Percentiles rank a stretch among this genome's conserved stretches.
Evolutionary conservation across 2,329 filamentous ascomycete species (phyloP).

Genomic region (Helotiales sp.): DNA sequence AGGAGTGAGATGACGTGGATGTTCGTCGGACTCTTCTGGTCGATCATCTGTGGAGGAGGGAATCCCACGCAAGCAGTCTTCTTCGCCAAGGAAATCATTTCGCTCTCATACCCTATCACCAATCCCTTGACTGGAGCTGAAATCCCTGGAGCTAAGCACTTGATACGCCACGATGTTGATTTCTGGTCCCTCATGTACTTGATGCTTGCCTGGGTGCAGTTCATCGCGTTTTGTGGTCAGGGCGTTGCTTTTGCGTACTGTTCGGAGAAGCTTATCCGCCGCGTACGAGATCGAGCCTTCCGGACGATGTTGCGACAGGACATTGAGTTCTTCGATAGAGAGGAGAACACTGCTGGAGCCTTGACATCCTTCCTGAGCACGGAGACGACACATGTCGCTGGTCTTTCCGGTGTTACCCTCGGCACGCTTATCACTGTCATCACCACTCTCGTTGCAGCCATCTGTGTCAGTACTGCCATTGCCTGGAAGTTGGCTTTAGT

Average conservation of each 20-base stretch:
- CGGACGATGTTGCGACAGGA: slow-evolving; percentile 88
- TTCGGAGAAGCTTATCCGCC: slow-evolving; percentile 82
- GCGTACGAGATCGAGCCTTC: slow-evolving; percentile 81
- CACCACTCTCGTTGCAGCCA: slow-evolving; percentile 77
- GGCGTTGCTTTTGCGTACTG: slow-evolving; percentile 78
- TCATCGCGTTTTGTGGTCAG: slow-evolving; percentile 67
- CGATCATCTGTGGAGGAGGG: slow-evolving; percentile 75
- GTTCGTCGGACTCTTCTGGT: slow-evolving; percentile 71
- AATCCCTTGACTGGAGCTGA: slow-evolving; percentile 45
- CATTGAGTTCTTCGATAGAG: slow-evolving; percentile 85
- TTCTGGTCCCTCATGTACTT: slow-evolving; percentile 91
- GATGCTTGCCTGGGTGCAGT: slow-evolving; percentile 74
- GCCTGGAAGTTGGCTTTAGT: slow-evolving; percentile 89
- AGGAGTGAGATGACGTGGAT: slow-evolving; percentile 69
- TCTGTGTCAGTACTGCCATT: slow-evolving; percentile 68
- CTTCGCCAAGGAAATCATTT: slow-evolving; percentile 84
- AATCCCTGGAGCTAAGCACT: slow-evolving; percentile 34
- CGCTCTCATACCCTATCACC: slow-evolving; percentile 51
- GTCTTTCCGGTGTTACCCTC: slow-evolving; percentile 83
- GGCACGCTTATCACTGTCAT: slow-evolving; percentile 80
- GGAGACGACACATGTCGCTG: slow-evolving; percentile 84
- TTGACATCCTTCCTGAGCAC: slow-evolving; percentile 87
- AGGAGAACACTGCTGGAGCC: slow-evolving; percentile 86
- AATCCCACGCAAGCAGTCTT: slow-evolving; percentile 79
- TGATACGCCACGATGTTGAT: slow-evolving; percentile 67